Percentiles rank a stretch among this genome's conserved stretches.
Evolutionary conservation across 352 stramenopile species (phyloP).

Genomic region (Pythium aristosporum): DNA sequence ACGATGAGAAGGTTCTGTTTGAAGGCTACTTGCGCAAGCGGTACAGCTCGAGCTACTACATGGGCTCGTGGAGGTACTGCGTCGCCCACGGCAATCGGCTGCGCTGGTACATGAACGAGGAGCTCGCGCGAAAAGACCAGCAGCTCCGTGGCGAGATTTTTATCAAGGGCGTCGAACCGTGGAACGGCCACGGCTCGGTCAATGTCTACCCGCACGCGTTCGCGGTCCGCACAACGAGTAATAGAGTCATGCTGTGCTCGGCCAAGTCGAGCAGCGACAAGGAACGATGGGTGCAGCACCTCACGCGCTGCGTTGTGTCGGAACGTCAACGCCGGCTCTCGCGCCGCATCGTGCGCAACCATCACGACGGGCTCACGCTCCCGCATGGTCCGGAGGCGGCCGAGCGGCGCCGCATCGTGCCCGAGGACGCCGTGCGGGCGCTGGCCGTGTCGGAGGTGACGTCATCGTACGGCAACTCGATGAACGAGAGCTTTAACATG

Average conservation of each 20-base stretch:
- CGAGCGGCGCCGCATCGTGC: slow-evolving; percentile 48
- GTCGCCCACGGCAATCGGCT: slow-evolving; percentile 58
- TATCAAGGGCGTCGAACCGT: slow-evolving; percentile 56
- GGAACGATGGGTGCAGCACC: slow-evolving; percentile 42
- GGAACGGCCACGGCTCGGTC: slow-evolving; percentile 55
- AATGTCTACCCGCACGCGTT: slow-evolving; percentile 60
- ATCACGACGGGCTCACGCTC: slow-evolving; percentile 17
- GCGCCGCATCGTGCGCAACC: slow-evolving; percentile 18
- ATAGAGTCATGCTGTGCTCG: slow-evolving; percentile 61
- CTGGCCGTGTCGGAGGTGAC: slow-evolving; percentile 6
- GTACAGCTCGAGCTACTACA: slow-evolving; percentile 67
- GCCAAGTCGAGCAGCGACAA: slow-evolving; percentile 43
- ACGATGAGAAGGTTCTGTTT: slow-evolving; percentile 28
- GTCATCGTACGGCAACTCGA: slow-evolving; percentile 4
- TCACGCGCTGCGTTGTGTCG: slow-evolving; percentile 34
- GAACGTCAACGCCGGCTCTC: slow-evolving; percentile 26
- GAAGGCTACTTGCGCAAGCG: slow-evolving; percentile 67
- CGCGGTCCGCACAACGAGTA: slow-evolving; percentile 53
- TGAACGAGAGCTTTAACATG: slow-evolving; percentile 14
- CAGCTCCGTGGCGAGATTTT: slow-evolving; percentile 61
- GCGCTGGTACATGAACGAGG: slow-evolving; percentile 65
- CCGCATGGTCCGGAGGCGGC: slow-evolving; percentile 25
- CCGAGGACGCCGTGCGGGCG: slow-evolving; percentile 43
- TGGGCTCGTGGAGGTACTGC: slow-evolving; percentile 77
- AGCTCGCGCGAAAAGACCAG: slow-evolving; percentile 44